Conservation (phyloP, 2,329 filamentous ascomycete species). For the Raffaelea arxii region DNA sequence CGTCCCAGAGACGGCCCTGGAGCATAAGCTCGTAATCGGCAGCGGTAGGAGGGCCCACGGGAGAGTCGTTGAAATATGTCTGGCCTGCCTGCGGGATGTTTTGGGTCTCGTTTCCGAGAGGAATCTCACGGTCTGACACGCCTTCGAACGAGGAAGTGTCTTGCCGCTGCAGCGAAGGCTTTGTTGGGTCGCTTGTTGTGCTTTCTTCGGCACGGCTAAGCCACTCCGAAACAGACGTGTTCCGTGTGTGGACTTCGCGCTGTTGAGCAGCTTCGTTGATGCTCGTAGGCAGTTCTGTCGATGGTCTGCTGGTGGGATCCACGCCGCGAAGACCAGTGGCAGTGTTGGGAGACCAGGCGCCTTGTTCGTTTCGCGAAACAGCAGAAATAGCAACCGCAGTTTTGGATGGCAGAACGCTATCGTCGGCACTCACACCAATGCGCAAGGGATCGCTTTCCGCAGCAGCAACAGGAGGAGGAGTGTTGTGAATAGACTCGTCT, state of each 20-base stretch:
- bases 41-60: conserved; percentile 30
- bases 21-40: conserved; percentile 41
- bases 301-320: conserved; percentile 34
- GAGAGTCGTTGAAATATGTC: conserved; percentile 33
- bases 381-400: background rate
- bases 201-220: conserved; percentile 22
- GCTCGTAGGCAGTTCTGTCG: conserved; percentile 31
- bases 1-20: conserved; percentile 36
- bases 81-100: conserved; percentile 40
- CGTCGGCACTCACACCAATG: conserved; percentile 20
- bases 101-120: conserved; percentile 35
- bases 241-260: conserved; percentile 34
- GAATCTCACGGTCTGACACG: conserved; percentile 31
- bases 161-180: background rate
- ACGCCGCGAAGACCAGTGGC: conserved; percentile 34
- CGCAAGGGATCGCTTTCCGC: too few relatives aligned
- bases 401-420: conserved; percentile 18
- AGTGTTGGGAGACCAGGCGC: conserved; percentile 29
- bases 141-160: conserved; percentile 27
- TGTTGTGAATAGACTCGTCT: conserved; percentile 15
- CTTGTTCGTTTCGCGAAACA: conserved; percentile 28
- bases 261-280: conserved; percentile 37
- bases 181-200: background rate
- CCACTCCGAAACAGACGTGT: conserved; percentile 42
- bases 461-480: background rate